A percentile compares a stretch with the other conserved stretches of the same genome.
These are phyloP conservation scores for Triticum timopheevii DNA, from an alignment of 176 grass and related monocot genomes.

Conservation along the genomic window DNA sequence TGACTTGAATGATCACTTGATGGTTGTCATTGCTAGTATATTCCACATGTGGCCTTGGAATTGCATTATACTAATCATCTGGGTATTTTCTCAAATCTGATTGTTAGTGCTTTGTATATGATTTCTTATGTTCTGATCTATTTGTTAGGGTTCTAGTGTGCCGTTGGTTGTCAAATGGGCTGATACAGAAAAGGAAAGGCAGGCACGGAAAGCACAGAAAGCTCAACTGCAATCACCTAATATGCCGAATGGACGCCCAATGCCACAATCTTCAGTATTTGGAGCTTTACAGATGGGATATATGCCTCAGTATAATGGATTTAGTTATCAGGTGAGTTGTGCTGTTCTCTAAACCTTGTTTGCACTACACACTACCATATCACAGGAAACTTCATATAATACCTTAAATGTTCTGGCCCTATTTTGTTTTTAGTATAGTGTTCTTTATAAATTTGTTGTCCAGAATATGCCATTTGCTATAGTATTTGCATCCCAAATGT, in stretches of 20 bases:
- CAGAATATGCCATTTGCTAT: background rate
- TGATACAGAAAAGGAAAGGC: constrained; percentile 99
- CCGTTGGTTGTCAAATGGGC: constrained; percentile 99
- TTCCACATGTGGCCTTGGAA: background rate
- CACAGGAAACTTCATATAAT: background rate
- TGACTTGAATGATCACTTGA: constrained; percentile 1
- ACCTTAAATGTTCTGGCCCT: background rate
- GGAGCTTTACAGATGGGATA: constrained; percentile 92
- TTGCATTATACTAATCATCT: constrained; percentile 2
- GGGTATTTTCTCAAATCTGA: background rate
- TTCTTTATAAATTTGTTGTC: background rate
- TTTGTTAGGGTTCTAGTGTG: constrained; percentile 86
- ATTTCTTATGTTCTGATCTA: constrained; percentile 6
- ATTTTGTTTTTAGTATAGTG: background rate
- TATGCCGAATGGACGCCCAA: constrained; percentile 52
- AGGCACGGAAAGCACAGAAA: constrained; percentile 90
- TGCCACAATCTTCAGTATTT: constrained; percentile 87
- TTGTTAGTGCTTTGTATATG: background rate
- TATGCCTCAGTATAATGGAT: constrained; percentile 94
- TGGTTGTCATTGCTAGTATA: background rate
- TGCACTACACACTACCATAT: background rate
- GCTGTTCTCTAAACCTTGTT: constrained; percentile 7
- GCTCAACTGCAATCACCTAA: constrained; percentile 72
- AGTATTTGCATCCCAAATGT: background rate
- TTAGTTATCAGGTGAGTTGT: constrained; percentile 79